phyloP scores from a whole-genome alignment of 169 alveolate species.

The Cryptosporidium ubiquitum region DNA sequence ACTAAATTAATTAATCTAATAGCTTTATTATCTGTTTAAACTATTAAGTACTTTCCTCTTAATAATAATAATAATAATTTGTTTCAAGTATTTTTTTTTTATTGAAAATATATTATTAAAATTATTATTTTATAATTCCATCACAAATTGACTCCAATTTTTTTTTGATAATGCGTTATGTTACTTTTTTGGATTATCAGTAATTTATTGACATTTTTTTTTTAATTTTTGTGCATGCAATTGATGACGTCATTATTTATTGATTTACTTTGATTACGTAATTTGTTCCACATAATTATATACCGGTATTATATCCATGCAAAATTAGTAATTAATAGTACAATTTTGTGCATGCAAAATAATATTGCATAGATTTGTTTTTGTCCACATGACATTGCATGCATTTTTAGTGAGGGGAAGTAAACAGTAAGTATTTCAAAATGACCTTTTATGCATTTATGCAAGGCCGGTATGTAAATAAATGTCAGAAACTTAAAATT shows the following conservation, averaged over 20 bases:
- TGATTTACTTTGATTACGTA: neutral
- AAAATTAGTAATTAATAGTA: neutral
- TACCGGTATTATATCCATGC: constrained; percentile 3
- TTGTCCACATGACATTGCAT: constrained; percentile 4
- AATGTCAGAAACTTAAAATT: neutral
- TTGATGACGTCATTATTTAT: neutral
- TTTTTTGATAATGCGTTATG: neutral
- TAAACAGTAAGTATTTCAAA: neutral
- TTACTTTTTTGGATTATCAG: neutral
- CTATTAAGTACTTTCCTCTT: neutral
- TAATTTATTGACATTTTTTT: neutral
- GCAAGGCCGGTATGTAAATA: neutral
- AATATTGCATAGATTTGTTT: neutral
- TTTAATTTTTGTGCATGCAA: constrained; percentile 3
- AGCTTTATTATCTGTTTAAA: neutral
- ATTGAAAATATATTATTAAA: too few relatives aligned
- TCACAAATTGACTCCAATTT: neutral
- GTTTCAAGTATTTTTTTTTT: too few relatives aligned
- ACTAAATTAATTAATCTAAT: neutral
- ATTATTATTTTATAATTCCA: neutral
- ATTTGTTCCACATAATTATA: neutral
- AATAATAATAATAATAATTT: too few relatives aligned
- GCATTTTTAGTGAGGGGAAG: neutral
- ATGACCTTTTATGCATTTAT: neutral
- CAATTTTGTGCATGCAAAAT: neutral